Conservation (phyloP, 129 eudicot species). For the Mikania micrantha region DNA sequence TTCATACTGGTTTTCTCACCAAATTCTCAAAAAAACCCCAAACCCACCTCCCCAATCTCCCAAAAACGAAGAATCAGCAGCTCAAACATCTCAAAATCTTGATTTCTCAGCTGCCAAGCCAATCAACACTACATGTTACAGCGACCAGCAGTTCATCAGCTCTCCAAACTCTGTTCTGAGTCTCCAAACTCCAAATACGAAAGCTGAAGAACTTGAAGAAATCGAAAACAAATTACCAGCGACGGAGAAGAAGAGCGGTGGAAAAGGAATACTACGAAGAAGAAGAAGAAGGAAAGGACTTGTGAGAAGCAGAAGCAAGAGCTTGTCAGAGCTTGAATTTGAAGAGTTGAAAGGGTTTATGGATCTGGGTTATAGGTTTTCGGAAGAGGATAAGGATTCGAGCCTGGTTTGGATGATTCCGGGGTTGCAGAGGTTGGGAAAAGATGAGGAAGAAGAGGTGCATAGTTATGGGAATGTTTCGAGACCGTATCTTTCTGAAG, state of each 20-base stretch:
- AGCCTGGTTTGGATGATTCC: constrained; percentile 56
- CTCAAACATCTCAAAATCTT: constrained; percentile 1
- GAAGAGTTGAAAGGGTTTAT: constrained; percentile 85
- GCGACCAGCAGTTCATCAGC: constrained; percentile 19
- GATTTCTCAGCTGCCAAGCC: constrained; percentile 26
- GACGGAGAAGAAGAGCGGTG: background rate
- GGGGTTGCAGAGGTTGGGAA: constrained; percentile 63
- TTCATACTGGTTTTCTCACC: constrained; percentile 46
- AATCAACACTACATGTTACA: constrained; percentile 31
- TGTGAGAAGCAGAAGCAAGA: constrained; percentile 35
- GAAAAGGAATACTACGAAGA: too few relatives aligned
- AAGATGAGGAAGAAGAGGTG: background rate
- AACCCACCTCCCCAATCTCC: constrained; percentile 4
- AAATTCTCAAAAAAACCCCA: constrained; percentile 27
- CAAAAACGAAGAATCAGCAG: background rate
- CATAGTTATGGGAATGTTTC: background rate
- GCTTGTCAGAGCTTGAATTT: constrained; percentile 71
- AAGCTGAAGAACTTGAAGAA: background rate
- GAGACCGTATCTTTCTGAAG: constrained; percentile 85
- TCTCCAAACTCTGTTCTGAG: too few relatives aligned
- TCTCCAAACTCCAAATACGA: too few relatives aligned
- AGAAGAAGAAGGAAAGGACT: background rate
- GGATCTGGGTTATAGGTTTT: constrained; percentile 70
- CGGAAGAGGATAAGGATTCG: constrained; percentile 60
- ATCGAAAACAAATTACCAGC: background rate